phyloP scores from a whole-genome alignment of 179 eudicot species.

The Gypsophila paniculata region DNA sequence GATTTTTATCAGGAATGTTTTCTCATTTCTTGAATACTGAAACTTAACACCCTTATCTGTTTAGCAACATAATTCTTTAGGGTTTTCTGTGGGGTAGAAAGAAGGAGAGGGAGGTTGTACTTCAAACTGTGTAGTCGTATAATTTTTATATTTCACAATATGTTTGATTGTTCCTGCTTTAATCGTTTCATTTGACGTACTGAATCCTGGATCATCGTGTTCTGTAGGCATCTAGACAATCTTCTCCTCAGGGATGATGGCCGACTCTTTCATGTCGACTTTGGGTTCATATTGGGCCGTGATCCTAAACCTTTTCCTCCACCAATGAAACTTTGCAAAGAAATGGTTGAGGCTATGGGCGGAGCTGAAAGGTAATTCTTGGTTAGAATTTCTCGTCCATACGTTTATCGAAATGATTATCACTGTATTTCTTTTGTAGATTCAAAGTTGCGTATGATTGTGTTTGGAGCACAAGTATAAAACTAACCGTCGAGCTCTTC shows the following conservation, averaged over 20 bases:
- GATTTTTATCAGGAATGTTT: no score
- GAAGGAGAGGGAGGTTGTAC: neutral
- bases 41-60: neutral
- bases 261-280: conserved; percentile 93
- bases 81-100: neutral
- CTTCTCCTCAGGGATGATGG: conserved; percentile 91
- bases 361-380: conserved; percentile 87
- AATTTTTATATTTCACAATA: neutral
- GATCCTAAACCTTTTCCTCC: conserved; percentile 99
- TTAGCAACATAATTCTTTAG: no score
- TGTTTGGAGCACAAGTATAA: conserved; percentile 1
- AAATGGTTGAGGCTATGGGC: conserved; percentile 99
- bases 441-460: conserved; percentile 9
- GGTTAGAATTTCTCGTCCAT: conserved; percentile 2
- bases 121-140: neutral
- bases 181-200: neutral
- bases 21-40: neutral
- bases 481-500: conserved; percentile 1
- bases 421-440: no score
- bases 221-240: conserved; percentile 87
- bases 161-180: neutral
- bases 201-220: conserved; percentile 20
- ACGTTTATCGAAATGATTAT: no score
- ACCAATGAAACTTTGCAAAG: conserved; percentile 99
- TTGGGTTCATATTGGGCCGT: conserved; percentile 89